Evolutionary conservation across 352 stramenopile genomes (phyloP).

Genomic region (Phytophthora colocasiae): DNA sequence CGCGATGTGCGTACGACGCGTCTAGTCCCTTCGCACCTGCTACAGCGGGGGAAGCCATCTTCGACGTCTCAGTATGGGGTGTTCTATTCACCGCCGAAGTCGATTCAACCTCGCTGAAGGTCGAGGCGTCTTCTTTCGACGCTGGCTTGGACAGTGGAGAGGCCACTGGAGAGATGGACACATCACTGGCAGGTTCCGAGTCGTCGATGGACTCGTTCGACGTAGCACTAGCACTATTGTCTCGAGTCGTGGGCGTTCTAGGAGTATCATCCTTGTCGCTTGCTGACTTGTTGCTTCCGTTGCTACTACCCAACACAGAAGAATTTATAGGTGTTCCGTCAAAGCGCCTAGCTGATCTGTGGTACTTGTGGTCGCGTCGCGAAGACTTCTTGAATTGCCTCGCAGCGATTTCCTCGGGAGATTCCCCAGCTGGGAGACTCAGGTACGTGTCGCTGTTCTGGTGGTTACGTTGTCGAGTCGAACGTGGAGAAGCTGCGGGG

Average conservation of each 20-base stretch:
- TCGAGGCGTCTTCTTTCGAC: conserved; percentile 38
- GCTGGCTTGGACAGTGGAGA: conserved; percentile 29
- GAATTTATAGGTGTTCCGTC: conserved; percentile 31
- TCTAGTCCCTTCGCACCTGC: conserved; percentile 21
- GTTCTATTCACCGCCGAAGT: conserved; percentile 14
- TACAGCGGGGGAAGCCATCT: conserved; percentile 6
- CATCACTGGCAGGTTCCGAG: conserved; percentile 46
- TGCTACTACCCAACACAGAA: conserved; percentile 26
- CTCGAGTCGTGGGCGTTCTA: conserved; percentile 15
- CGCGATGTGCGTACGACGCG: conserved; percentile 30
- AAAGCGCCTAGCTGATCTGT: conserved; percentile 35
- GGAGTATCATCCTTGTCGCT: conserved; percentile 30
- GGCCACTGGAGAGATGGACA: conserved; percentile 32
- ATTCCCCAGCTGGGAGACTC: conserved; percentile 38
- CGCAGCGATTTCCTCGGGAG: conserved; percentile 28
- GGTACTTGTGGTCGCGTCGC: conserved; percentile 44
- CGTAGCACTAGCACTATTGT: conserved; percentile 46
- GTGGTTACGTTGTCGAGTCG: conserved; percentile 17
- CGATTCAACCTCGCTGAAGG: conserved; percentile 30
- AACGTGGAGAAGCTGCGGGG: neutral
- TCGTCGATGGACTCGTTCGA: conserved; percentile 53
- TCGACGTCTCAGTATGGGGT: conserved; percentile 7
- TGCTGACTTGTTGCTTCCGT: conserved; percentile 26
- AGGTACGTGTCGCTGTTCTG: conserved; percentile 40
- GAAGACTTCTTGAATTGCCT: conserved; percentile 27